Conservation (phyloP, 1,284 basidiomycete species). For the Apiotrichum porosum region DNA sequence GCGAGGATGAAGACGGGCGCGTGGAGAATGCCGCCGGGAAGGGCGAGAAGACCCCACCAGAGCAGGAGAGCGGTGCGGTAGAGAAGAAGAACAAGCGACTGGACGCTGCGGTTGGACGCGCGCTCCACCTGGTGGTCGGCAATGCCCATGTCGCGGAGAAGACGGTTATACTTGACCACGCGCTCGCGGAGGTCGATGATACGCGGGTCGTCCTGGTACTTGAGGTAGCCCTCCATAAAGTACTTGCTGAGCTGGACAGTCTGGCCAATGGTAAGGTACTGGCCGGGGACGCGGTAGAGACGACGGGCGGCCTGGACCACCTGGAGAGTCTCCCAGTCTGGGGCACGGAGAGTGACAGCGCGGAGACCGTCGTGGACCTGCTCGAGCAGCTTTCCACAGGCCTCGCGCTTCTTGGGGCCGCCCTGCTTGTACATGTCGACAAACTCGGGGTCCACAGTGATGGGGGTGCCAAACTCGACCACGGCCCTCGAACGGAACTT, state of each 20-base stretch:
- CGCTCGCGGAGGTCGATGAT: slow-evolving; percentile 75
- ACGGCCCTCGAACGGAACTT: slow-evolving; percentile 92
- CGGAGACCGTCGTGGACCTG: slow-evolving; percentile 94
- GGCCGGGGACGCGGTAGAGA: slow-evolving; percentile 90
- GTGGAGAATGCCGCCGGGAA: slow-evolving; percentile 93
- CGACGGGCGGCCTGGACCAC: slow-evolving; percentile 93
- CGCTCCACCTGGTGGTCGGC: slow-evolving; percentile 92
- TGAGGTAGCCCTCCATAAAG: slow-evolving; percentile 86
- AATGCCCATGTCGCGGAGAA: slow-evolving; percentile 86
- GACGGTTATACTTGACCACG: slow-evolving; percentile 90
- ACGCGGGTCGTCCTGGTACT: slow-evolving; percentile 90
- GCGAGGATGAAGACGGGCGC: slow-evolving; percentile 93
- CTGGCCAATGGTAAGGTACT: slow-evolving; percentile 89
- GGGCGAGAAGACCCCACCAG: slow-evolving; percentile 79
- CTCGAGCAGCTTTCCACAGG: slow-evolving; percentile 83
- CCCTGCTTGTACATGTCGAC: slow-evolving; percentile 89
- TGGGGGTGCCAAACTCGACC: slow-evolving; percentile 89
- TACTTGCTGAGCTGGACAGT: slow-evolving; percentile 95
- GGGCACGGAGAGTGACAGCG: slow-evolving; percentile 91
- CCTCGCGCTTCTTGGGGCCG: slow-evolving; percentile 81
- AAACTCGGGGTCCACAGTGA: slow-evolving; percentile 79
- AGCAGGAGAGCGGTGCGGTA: slow-evolving; percentile 78
- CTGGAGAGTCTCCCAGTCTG: slow-evolving; percentile 98
- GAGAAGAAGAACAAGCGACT: slow-evolving; percentile 74
- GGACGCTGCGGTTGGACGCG: slow-evolving; percentile 80